Conservation (phyloP, 352 stramenopile genomes). For the Phytophthora podocarpi region DNA sequence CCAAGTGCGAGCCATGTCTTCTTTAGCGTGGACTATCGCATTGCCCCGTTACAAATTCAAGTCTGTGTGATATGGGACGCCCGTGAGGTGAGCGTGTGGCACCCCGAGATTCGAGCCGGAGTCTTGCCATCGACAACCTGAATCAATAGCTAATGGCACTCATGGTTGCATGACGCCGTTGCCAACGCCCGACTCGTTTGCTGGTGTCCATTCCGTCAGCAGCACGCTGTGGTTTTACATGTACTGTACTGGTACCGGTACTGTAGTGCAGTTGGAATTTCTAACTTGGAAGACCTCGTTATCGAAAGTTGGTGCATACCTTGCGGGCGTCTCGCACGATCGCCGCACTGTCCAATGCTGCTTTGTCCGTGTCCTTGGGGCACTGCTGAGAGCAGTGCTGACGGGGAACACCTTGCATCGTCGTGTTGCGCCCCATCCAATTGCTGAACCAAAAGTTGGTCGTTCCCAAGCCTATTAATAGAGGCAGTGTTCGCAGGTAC, state of each 20-base stretch:
- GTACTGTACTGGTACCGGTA: too few species aligned
- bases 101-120: slow-evolving; percentile 22
- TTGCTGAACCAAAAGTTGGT: slow-evolving; percentile 4
- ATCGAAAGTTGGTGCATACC: too few species aligned
- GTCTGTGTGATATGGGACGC: neutral
- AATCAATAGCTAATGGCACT: slow-evolving; percentile 15
- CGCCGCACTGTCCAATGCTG: slow-evolving; percentile 27
- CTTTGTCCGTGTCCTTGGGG: slow-evolving; percentile 9
- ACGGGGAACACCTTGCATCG: slow-evolving; percentile 7
- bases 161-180: slow-evolving; percentile 1
- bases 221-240: neutral
- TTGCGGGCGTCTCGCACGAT: slow-evolving; percentile 3
- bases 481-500: slow-evolving; percentile 3
- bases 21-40: slow-evolving; percentile 15
- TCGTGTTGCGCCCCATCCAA: slow-evolving; percentile 14
- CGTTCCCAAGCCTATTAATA: slow-evolving; percentile 2
- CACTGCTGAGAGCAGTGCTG: neutral
- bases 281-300: too few species aligned
- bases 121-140: too few species aligned
- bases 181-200: slow-evolving; percentile 5
- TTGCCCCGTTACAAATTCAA: slow-evolving; percentile 27
- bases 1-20: slow-evolving; percentile 5
- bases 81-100: slow-evolving; percentile 6
- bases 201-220: neutral
- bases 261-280: too few species aligned